These are phyloP conservation scores for Ganoderma lucidum DNA, from an alignment of 1,284 basidiomycete species.

Conservation along the genomic window DNA sequence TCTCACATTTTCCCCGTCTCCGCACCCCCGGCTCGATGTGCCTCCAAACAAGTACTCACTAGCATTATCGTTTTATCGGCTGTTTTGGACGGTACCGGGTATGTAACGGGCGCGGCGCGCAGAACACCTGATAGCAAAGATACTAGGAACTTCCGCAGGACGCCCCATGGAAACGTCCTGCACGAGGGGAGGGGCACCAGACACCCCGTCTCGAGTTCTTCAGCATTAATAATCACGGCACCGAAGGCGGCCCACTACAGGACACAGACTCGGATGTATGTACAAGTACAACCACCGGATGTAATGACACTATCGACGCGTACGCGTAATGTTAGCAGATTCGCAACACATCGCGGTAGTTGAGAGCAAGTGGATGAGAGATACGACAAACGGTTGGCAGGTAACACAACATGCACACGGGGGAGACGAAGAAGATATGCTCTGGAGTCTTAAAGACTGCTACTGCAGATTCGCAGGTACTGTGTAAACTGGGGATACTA, in stretches of 20 bases:
- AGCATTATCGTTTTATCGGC: not conserved
- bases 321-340: slow-evolving; percentile 21
- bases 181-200: not conserved
- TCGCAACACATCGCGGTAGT: slow-evolving; percentile 2
- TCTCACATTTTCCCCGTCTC: not conserved
- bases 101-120: not conserved
- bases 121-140: not conserved
- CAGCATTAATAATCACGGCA: slow-evolving; percentile 13
- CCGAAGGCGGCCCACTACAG: slow-evolving; percentile 16
- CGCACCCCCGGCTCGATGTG: not conserved
- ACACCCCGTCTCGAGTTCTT: slow-evolving; percentile 14
- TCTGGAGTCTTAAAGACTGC: not conserved
- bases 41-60: not conserved
- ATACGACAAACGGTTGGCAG: slow-evolving; percentile 1
- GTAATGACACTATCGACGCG: slow-evolving; percentile 16
- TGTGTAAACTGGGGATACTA: slow-evolving; percentile 1
- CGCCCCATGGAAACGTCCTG: not conserved
- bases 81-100: not conserved
- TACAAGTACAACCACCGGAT: slow-evolving; percentile 33
- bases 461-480: slow-evolving; percentile 4
- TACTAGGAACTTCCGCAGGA: not conserved
- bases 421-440: not conserved
- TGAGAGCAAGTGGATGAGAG: slow-evolving; percentile 2
- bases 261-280: slow-evolving; percentile 28
- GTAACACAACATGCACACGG: not conserved